These are phyloP conservation scores for Lichenothelia convexa DNA, from an alignment of 495 filamentous ascomycete species.

Conservation along the genomic window DNA sequence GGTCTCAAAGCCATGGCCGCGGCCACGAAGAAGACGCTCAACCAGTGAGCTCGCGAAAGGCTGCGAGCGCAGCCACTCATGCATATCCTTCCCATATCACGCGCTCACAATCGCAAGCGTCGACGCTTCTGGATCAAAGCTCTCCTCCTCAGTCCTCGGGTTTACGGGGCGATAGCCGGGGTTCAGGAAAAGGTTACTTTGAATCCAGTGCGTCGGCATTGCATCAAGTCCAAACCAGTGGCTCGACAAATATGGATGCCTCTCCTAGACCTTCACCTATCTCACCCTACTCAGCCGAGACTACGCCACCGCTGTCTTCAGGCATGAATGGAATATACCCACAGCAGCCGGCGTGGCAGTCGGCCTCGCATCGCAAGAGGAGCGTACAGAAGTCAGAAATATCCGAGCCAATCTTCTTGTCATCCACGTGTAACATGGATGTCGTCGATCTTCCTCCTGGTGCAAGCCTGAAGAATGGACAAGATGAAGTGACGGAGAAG, in stretches of 20 bases:
- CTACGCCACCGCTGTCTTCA: constrained; percentile 6
- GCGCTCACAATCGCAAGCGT: too few relatives aligned
- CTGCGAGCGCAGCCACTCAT: too few relatives aligned
- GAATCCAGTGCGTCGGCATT: too few relatives aligned
- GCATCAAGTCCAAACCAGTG: too few relatives aligned
- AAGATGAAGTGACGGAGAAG: constrained; percentile 16
- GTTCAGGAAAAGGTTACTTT: too few relatives aligned
- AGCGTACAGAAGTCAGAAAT: constrained; percentile 58
- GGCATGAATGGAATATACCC: constrained; percentile 7
- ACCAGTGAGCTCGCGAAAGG: too few relatives aligned
- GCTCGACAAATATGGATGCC: constrained; percentile 1
- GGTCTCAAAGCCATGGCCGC: constrained; percentile 19
- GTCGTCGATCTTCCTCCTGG: constrained; percentile 23
- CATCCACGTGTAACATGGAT: constrained; percentile 50
- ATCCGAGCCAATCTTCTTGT: constrained; percentile 69
- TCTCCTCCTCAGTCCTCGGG: too few relatives aligned
- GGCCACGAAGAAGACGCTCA: constrained; percentile 24
- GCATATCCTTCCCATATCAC: too few relatives aligned
- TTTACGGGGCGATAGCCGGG: too few relatives aligned
- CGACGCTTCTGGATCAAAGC: too few relatives aligned
- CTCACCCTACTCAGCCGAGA: constrained; percentile 1
- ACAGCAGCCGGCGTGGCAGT: constrained; percentile 4
- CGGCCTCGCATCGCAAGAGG: constrained; percentile 33
- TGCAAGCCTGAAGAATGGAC: constrained; percentile 21
- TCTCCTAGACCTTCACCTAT: constrained; percentile 4